Evolutionary conservation across 2,329 filamentous ascomycete species (phyloP), one percentile per base, ranked within the genome.

Genomic region (Paecilomyces niveus): DNA sequence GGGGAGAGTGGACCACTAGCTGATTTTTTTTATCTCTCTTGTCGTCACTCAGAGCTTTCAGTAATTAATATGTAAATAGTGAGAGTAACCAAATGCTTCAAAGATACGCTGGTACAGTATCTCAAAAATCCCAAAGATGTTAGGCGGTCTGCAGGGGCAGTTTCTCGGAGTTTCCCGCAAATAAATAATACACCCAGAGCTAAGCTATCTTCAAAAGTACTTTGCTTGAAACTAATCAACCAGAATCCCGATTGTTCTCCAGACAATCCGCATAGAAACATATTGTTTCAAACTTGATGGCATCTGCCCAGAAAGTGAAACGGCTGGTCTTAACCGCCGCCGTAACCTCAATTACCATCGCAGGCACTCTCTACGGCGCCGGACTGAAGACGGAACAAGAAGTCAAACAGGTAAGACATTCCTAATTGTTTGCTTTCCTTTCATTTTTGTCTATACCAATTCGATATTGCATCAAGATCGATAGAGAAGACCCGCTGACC

Each of bases 311-410:
- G 29, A 76, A 73, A 57, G 62, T 82, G 7, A 77, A 81, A 29
- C 76, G 81, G 15, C 74, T 81, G 58, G 74, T 85, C 18, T 69
- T 85, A 63, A 84, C 85, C 1, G 79, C 76, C 35, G 77, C 80
- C 2, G 78, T 86, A 18, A 78, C 81, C 9, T 78, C 81, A 15
- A 79, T 85, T 53, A 85, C 83, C 1, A 80, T 81, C 6, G 79
- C 78, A 1, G 84, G 85, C 55, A 78, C 83, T 4, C 77, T 82
- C 61, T 86, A 85, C 64, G 85, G 85, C 24, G 85, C 85, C 21
- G 79, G 80, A 6, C 62, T 87, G 60, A 86, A 85, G 68, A 80
- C 77, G 3, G 71, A 78, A 32, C 74, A 79, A 61, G 80, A 86
- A 54, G 69, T 74, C 39, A 75, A 77, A 57, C 70, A 84, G 76